Evolutionary conservation across 1,284 basidiomycete genomes (phyloP).

Genomic region (Austroboletus olivaceoglutinosus): DNA sequence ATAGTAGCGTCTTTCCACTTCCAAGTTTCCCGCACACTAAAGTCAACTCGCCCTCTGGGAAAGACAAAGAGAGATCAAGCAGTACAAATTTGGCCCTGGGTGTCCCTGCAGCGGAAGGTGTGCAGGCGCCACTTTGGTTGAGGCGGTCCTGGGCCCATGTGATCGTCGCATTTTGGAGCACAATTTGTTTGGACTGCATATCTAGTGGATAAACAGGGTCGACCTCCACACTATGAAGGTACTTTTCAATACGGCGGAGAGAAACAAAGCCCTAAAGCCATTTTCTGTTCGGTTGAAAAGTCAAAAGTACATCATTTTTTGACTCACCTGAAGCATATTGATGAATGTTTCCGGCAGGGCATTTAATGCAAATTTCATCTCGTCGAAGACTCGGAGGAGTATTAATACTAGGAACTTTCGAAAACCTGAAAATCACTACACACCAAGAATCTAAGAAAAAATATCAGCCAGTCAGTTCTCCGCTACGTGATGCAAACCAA

Average conservation of each 20-base stretch:
- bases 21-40: slow-evolving; percentile 83
- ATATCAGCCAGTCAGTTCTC: too few relatives aligned
- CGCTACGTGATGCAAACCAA: too few relatives aligned
- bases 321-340: slow-evolving; percentile 71
- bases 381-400: slow-evolving; percentile 66
- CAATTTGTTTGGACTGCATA: slow-evolving; percentile 58
- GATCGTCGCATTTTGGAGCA: slow-evolving; percentile 79
- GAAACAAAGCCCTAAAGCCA: slow-evolving; percentile 72
- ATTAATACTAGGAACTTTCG: slow-evolving; percentile 2
- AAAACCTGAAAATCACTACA: slow-evolving; percentile 5
- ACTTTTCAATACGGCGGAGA: slow-evolving; percentile 88
- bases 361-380: slow-evolving; percentile 82
- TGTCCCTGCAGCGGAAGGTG: slow-evolving; percentile 63
- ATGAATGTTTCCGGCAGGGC: slow-evolving; percentile 90
- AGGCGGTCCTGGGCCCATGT: slow-evolving; percentile 84
- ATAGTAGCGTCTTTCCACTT: slow-evolving; percentile 80
- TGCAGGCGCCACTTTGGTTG: slow-evolving; percentile 41
- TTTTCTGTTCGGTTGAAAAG: neutral
- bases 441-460: slow-evolving; percentile 56
- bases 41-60: slow-evolving; percentile 75
- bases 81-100: slow-evolving; percentile 79
- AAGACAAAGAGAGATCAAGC: slow-evolving; percentile 75
- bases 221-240: slow-evolving; percentile 73
- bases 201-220: slow-evolving; percentile 54
- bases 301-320: neutral